Evolutionary conservation across 2,329 filamentous ascomycete genomes (phyloP).

Genomic region (Cephalotrichum gorgonifer): DNA sequence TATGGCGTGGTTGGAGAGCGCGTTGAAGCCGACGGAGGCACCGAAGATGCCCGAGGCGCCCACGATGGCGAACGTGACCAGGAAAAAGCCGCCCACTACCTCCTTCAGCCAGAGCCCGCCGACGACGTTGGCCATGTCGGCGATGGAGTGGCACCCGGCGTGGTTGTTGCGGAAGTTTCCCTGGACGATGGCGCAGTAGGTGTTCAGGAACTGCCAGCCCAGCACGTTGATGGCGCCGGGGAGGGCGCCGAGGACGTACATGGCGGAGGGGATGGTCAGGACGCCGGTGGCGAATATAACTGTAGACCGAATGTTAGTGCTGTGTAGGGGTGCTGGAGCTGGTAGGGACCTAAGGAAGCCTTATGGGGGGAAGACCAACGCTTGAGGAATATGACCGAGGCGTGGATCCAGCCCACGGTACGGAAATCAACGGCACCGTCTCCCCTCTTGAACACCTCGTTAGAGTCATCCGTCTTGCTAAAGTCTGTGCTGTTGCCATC

Average conservation of each 20-base stretch:
- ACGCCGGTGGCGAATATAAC: slow-evolving; percentile 32
- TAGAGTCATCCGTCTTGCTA: slow-evolving; percentile 13
- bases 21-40: slow-evolving; percentile 48
- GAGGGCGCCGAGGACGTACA: slow-evolving; percentile 29
- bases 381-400: slow-evolving; percentile 36
- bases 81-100: slow-evolving; percentile 42
- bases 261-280: slow-evolving; percentile 28
- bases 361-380: slow-evolving; percentile 11
- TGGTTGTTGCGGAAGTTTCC: slow-evolving; percentile 27
- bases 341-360: no score
- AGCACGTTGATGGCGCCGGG: slow-evolving; percentile 31
- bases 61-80: slow-evolving; percentile 46
- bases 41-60: slow-evolving; percentile 48
- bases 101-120: slow-evolving; percentile 42
- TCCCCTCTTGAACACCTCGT: slow-evolving; percentile 34
- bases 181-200: slow-evolving; percentile 27
- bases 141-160: slow-evolving; percentile 26
- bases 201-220: slow-evolving; percentile 28
- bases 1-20: slow-evolving; percentile 43
- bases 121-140: slow-evolving; percentile 48
- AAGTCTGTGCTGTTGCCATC: neutral
- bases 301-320: slow-evolving; percentile 7
- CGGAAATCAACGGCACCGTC: slow-evolving; percentile 33
- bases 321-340: no score
- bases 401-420: slow-evolving; percentile 35